Conservation (phyloP, 1,139 yeast genomes). For the Geotrichum histeridarum region DNA sequence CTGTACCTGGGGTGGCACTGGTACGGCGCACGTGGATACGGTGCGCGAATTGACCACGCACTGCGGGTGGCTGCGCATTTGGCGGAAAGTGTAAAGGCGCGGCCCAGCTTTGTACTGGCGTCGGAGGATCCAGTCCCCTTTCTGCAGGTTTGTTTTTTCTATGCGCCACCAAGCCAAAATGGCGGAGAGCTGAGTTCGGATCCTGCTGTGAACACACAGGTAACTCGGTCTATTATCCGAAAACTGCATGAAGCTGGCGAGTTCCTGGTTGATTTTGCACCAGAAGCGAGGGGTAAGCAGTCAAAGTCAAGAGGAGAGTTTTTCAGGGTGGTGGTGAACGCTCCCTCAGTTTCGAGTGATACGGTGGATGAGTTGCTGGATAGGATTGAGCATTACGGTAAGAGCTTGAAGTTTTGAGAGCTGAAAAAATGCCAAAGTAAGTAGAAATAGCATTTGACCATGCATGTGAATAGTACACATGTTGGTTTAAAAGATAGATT, state of each 20-base stretch:
- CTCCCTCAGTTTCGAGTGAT: slow-evolving; percentile 51
- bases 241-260: slow-evolving; percentile 57
- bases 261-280: slow-evolving; percentile 78
- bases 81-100: slow-evolving; percentile 41
- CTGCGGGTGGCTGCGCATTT: slow-evolving; percentile 59
- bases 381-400: slow-evolving; percentile 35
- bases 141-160: slow-evolving; percentile 79
- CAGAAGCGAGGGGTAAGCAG: slow-evolving; percentile 39
- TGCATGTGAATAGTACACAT: too few relatives aligned
- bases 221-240: slow-evolving; percentile 63
- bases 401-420: not conserved
- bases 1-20: slow-evolving; percentile 77
- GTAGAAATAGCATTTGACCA: not conserved
- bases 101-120: slow-evolving; percentile 48
- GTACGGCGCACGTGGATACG: slow-evolving; percentile 57
- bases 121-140: slow-evolving; percentile 63
- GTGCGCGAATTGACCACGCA: slow-evolving; percentile 65
- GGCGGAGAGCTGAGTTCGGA: not conserved
- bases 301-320: slow-evolving; percentile 59
- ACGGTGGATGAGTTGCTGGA: slow-evolving; percentile 43
- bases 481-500: too few relatives aligned
- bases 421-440: not conserved
- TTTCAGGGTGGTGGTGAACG: slow-evolving; percentile 77
- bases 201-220: slow-evolving; percentile 46
- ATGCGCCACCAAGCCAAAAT: slow-evolving; percentile 41